These are phyloP conservation scores for Fabrea salina DNA, from an alignment of 169 alveolate species.

Conservation along the genomic window DNA sequence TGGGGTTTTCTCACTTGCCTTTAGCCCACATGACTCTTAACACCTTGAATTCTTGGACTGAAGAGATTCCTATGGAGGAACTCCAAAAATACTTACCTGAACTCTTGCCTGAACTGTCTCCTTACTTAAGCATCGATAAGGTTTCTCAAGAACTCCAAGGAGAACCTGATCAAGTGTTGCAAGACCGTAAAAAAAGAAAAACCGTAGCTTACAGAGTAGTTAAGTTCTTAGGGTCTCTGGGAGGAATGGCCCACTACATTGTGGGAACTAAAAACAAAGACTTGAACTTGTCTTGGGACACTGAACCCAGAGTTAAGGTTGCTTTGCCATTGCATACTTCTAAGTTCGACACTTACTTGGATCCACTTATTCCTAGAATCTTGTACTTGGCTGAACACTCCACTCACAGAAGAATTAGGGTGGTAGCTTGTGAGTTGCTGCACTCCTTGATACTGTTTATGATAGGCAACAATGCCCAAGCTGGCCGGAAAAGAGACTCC, in stretches of 20 bases:
- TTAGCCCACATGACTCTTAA: conserved; percentile 10
- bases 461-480: conserved; percentile 67
- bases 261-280: conserved; percentile 33
- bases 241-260: conserved; percentile 53
- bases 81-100: not conserved
- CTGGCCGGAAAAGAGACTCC: conserved; percentile 43
- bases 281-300: conserved; percentile 51
- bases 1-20: conserved; percentile 2
- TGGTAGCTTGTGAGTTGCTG: conserved; percentile 68
- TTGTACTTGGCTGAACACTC: conserved; percentile 64
- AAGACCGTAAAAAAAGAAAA: conserved; percentile 27
- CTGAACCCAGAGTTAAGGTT: conserved; percentile 54
- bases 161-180: not conserved
- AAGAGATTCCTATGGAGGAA: conserved; percentile 1
- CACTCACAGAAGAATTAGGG: conserved; percentile 58
- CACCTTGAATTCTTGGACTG: not conserved
- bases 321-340: conserved; percentile 59
- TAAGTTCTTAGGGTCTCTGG: conserved; percentile 55
- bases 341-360: conserved; percentile 55
- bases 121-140: conserved; percentile 14
- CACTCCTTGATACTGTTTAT: conserved; percentile 68
- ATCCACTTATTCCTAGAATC: conserved; percentile 57
- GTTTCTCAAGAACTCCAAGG: conserved; percentile 22
- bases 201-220: conserved; percentile 45
- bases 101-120: conserved; percentile 10